Evolutionary conservation across 1,284 basidiomycete species (phyloP).

Genomic region (Leucocoprinus gongylophorus): DNA sequence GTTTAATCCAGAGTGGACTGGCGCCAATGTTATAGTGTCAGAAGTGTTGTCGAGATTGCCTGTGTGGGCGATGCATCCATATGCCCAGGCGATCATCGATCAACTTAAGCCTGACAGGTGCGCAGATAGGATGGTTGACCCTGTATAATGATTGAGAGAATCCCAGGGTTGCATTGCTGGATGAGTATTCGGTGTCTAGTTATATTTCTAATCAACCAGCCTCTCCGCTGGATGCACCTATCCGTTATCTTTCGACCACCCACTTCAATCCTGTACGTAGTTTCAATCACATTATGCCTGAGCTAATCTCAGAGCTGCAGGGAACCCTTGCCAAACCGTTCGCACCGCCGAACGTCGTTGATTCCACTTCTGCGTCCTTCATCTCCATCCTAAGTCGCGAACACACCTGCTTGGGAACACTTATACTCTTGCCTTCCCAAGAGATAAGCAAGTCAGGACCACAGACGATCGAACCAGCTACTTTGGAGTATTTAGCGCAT

Average conservation of each 20-base stretch:
- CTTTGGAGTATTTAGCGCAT: slow-evolving; percentile 25
- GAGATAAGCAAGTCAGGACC: slow-evolving; percentile 38
- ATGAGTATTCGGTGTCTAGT: slow-evolving; percentile 43
- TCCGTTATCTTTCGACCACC: slow-evolving; percentile 46
- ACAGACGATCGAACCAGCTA: slow-evolving; percentile 27
- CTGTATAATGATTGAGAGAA: neutral
- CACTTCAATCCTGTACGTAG: slow-evolving; percentile 20
- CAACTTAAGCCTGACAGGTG: slow-evolving; percentile 45
- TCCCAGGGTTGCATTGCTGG: slow-evolving; percentile 43
- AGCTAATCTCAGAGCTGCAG: slow-evolving; percentile 9
- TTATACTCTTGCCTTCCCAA: slow-evolving; percentile 47
- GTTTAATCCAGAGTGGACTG: slow-evolving; percentile 45
- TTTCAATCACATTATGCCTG: neutral
- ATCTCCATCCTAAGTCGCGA: slow-evolving; percentile 29
- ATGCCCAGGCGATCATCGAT: slow-evolving; percentile 38
- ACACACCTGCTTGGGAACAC: slow-evolving; percentile 16
- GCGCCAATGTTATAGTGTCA: slow-evolving; percentile 43
- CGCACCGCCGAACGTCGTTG: slow-evolving; percentile 52
- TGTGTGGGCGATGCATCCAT: slow-evolving; percentile 43
- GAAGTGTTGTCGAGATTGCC: slow-evolving; percentile 47
- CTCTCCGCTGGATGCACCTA: slow-evolving; percentile 37
- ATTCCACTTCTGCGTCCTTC: slow-evolving; percentile 50
- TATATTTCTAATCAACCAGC: slow-evolving; percentile 41
- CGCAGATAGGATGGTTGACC: slow-evolving; percentile 2
- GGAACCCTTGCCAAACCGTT: slow-evolving; percentile 32